Evolutionary conservation across 2,329 filamentous ascomycete genomes (phyloP).

Genomic region (Nigrospora oryzae): DNA sequence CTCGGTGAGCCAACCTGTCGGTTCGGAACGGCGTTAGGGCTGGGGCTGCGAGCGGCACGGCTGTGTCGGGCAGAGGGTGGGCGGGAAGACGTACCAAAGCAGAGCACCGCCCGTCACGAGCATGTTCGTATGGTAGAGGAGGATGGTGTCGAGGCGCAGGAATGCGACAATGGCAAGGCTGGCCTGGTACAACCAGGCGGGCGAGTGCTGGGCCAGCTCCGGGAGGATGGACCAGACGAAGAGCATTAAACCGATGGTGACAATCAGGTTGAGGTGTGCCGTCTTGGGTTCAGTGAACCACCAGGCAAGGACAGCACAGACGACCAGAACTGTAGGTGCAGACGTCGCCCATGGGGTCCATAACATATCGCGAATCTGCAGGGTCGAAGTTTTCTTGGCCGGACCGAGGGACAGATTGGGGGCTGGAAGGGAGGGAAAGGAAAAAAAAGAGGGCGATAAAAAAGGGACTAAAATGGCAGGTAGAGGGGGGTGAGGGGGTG

Average conservation of each 20-base stretch:
- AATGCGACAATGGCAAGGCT: conserved; percentile 25
- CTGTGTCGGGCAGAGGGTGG: not conserved
- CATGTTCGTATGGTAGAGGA: conserved; percentile 45
- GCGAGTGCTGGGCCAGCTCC: conserved; percentile 26
- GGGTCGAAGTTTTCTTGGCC: too few relatives aligned
- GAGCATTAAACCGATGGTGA: conserved; percentile 27
- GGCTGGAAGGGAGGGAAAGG: conserved; percentile 3
- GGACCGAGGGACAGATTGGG: not conserved
- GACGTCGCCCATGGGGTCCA: conserved; percentile 37
- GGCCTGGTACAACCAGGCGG: conserved; percentile 23
- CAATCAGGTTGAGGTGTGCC: conserved; percentile 30
- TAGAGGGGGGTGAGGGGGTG: conserved; percentile 7
- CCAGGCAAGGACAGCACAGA: conserved; percentile 32
- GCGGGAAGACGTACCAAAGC: conserved; percentile 36
- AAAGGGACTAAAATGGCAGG: conserved; percentile 4
- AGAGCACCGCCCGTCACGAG: conserved; percentile 43
- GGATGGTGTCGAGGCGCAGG: conserved; percentile 36
- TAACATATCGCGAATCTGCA: conserved; percentile 31
- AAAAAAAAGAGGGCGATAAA: conserved; percentile 11
- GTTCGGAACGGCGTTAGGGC: not conserved
- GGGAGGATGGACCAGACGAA: conserved; percentile 33
- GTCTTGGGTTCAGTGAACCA: conserved; percentile 36
- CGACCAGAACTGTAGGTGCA: conserved; percentile 34
- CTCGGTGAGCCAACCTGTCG: conserved; percentile 71
- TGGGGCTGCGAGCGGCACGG: not conserved